These are phyloP conservation scores for Globisporangium megalacanthum DNA, from an alignment of 352 stramenopile genomes.

Conservation along the genomic window DNA sequence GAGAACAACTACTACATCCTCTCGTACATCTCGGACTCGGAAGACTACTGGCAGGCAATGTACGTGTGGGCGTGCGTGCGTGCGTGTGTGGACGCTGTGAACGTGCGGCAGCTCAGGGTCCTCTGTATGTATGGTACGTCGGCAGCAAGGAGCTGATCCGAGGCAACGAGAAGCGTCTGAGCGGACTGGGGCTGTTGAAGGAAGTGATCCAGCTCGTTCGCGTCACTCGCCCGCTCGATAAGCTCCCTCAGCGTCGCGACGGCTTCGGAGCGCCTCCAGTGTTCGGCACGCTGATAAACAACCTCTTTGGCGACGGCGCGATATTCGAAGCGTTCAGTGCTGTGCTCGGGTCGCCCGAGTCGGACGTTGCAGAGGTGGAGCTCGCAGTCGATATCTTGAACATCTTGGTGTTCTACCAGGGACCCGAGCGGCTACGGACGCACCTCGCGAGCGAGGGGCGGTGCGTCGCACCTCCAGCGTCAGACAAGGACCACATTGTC, in stretches of 20 bases:
- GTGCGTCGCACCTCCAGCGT: constrained; percentile 48
- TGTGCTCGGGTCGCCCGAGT: constrained; percentile 43
- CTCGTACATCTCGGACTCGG: constrained; percentile 68
- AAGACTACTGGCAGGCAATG: constrained; percentile 65
- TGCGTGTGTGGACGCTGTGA: neutral
- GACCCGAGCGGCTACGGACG: constrained; percentile 55
- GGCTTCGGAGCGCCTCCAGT: constrained; percentile 44
- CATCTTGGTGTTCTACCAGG: constrained; percentile 63
- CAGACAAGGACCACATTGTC: constrained; percentile 54
- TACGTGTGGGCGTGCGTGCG: constrained; percentile 16
- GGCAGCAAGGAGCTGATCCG: constrained; percentile 47
- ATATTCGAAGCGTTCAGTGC: constrained; percentile 52
- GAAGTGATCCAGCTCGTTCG: constrained; percentile 65
- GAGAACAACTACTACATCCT: constrained; percentile 86
- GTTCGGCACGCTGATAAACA: constrained; percentile 56
- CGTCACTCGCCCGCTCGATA: constrained; percentile 59
- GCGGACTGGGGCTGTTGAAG: constrained; percentile 64
- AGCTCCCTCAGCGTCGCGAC: constrained; percentile 48
- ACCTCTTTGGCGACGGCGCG: constrained; percentile 58
- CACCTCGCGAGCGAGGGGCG: constrained; percentile 69
- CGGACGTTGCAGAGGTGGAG: constrained; percentile 37
- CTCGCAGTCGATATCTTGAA: constrained; percentile 65
- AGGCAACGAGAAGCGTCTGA: constrained; percentile 25
- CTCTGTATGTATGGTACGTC: constrained; percentile 5
- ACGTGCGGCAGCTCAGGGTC: neutral